Base-by-base conservation (phyloP, 2,329 filamentous ascomycete species). In the Ustulina deusta region DNA sequence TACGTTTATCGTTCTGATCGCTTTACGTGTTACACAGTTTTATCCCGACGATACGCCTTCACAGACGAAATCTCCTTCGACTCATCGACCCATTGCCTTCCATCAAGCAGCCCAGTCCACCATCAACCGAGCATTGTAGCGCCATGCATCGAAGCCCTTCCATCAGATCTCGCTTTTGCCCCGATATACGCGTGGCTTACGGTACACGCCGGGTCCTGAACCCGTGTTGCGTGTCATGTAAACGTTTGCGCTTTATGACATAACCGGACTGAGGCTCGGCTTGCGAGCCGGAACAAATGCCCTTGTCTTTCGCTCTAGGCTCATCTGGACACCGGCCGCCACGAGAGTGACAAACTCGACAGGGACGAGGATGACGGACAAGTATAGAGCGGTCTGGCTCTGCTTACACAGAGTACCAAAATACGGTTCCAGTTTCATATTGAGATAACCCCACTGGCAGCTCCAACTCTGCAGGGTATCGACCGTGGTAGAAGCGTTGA, bases 401-500 rank as follows among this genome's bases (percentile, higher is more conserved):
- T 90, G 83, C 67, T 78, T 81, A 78, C 88, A 90, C 57, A 90
- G 78, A 0, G 83, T 83, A 17, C 81, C 83, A 74, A 88, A 90
- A 73, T 87, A 81, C 34, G 89, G 87, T 69, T 83, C 78, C 40
- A 79, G 74, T 17, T 74, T 72, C 86, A 90, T 89, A 67, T 78
- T 76, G n/a, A 89, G 79, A 25, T 80, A 73, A 9, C 79, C 78
- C 88, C 88, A 90, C 69, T 86, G 86, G 77, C 88, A 90, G 46
- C 83, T 86, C 88, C 88, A 90, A 77, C 86, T 88, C 74, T 89
- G 81, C 11, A 90, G 78, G 6, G 86, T 87, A 74, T 88, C 86
- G 66, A 80, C 79, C 9, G 80, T 81, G 15, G 78, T 78, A 3
- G 87, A 89, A 20, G 82, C 77, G 71, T 89, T 86, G 76, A 87